Base-by-base conservation (phyloP, 2,329 filamentous ascomycete genomes). In the Dothistroma pini region DNA sequence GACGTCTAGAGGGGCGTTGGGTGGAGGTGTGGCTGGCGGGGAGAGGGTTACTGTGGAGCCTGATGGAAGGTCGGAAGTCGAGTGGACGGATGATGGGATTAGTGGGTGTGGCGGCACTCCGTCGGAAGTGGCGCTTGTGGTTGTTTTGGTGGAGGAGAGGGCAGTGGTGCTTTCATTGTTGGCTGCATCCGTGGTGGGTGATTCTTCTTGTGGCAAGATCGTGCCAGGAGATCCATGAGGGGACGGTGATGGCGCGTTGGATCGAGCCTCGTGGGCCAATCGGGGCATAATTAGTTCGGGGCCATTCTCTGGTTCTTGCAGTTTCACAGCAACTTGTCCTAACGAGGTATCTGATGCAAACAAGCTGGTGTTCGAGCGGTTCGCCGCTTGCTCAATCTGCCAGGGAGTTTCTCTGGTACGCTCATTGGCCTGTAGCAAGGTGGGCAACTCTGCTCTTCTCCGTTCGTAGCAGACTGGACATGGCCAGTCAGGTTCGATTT, bases 381-480 rank as follows among this genome's bases (percentile, higher is more conserved):
- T 51, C 10, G 29, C 21, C 29, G 22, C 21, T 31, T 51, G 48
- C 21, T 51, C 48, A 31, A 29, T 29, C 21, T 51, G 12, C 48
- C 48, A 51, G 6, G 12, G 9, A 31, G 14, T 25, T 7, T 51
- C 10, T n/a, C 48, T 12, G 19, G 48, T 16, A 3, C 8, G 12
- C 7, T 31, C 48, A 31, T 29, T 29, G 12, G 48, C 21, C 21
- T 29, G 48, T 6, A 51, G 21, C 1, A 29, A 21, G 16, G 12
- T 51, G 12, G 12, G 8, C n/a, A 35, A 53, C 16, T 53, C 31
- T 31, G 25, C 12, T 21, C 16, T 35, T 11, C 31, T 3, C 4
- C 51, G 51, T 4, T 21, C n/a, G 11, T 54, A 12, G 35, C 60
- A 65, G 34, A 59, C 50, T 5, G 61, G 63, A 56, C 61, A 66